Conservation (phyloP, 2,329 filamentous ascomycete species). For the Alternaria solani region DNA sequence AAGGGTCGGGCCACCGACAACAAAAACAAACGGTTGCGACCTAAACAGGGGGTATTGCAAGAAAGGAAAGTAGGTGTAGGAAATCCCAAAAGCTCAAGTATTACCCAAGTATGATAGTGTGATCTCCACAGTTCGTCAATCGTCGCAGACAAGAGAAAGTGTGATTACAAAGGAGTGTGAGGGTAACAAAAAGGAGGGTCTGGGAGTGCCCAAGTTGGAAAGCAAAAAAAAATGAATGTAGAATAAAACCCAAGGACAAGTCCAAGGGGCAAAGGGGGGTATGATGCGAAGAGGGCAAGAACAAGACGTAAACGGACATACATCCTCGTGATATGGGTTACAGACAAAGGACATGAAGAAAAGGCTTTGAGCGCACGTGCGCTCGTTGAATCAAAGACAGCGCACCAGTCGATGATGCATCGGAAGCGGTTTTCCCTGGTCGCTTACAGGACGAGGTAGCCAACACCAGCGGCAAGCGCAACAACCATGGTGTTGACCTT, state of each 20-base stretch:
- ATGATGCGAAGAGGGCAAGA: conserved; percentile 9
- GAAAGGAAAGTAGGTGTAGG: conserved; percentile 6
- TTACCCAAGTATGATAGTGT: conserved; percentile 10
- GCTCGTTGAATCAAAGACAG: conserved; percentile 34
- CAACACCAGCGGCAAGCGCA: conserved; percentile 41
- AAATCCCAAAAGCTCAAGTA: conserved; percentile 1
- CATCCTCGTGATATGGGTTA: conserved; percentile 29
- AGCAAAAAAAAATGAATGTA: conserved; percentile 7
- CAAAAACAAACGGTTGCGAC: conserved; percentile 15
- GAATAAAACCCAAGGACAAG: conserved; percentile 16
- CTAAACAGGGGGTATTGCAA: conserved; percentile 1
- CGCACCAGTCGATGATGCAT: conserved; percentile 44
- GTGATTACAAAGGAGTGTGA: conserved; percentile 34
- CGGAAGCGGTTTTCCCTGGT: conserved; percentile 19
- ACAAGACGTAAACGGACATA: conserved; percentile 18
- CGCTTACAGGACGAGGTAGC: conserved; percentile 48
- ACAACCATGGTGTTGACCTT: conserved; percentile 43
- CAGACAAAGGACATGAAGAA: conserved; percentile 22
- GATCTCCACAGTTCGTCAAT: conserved; percentile 34
- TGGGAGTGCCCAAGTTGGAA: conserved; percentile 18
- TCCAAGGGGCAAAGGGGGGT: conserved; percentile 13
- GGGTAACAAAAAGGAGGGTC: conserved; percentile 25
- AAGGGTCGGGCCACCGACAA: conserved; percentile 4
- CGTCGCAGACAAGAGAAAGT: conserved; percentile 37
- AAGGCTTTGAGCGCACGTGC: conserved; percentile 1